These are phyloP conservation scores for Yamadazyma sp. DNA, from an alignment of 1,139 yeast species.

Conservation along the genomic window DNA sequence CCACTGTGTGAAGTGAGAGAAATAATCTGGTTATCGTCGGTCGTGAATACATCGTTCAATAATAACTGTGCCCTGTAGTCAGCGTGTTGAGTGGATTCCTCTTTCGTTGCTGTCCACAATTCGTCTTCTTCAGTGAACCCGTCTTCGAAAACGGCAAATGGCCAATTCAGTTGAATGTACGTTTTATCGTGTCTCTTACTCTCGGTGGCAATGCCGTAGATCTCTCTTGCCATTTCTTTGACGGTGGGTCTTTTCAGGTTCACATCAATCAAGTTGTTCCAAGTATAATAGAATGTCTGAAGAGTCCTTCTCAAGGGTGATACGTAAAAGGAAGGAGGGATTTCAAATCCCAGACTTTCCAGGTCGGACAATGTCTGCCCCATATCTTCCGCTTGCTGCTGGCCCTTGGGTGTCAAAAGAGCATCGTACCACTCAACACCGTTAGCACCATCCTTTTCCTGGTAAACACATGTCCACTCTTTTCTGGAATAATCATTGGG, in stretches of 20 bases:
- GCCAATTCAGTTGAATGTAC: slow-evolving; percentile 24
- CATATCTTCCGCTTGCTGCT: slow-evolving; percentile 20
- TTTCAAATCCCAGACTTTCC: slow-evolving; percentile 21
- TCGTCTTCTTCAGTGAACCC: slow-evolving; percentile 29
- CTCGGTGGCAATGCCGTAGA: slow-evolving; percentile 38
- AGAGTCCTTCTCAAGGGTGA: slow-evolving; percentile 39
- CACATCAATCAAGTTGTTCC: slow-evolving; percentile 21
- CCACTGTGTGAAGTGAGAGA: slow-evolving; percentile 40
- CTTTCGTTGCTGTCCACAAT: slow-evolving; percentile 25
- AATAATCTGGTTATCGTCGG: slow-evolving; percentile 25
- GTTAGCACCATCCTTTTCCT: slow-evolving; percentile 29
- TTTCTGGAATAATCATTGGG: slow-evolving; percentile 16
- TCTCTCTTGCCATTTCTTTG: slow-evolving; percentile 37
- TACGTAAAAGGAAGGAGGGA: slow-evolving; percentile 30
- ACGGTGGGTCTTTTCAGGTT: slow-evolving; percentile 22
- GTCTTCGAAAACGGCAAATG: slow-evolving; percentile 28
- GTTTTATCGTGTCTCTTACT: slow-evolving; percentile 32
- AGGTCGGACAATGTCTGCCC: slow-evolving; percentile 20
- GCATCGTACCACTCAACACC: slow-evolving; percentile 40
- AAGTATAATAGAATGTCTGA: slow-evolving; percentile 32
- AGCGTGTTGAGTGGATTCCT: slow-evolving; percentile 28
- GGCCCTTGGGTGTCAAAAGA: slow-evolving; percentile 29
- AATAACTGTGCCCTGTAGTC: slow-evolving; percentile 28
- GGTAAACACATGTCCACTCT: slow-evolving; percentile 38
- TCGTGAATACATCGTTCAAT: slow-evolving; percentile 30